Conservation (phyloP, 164 flowering plant genomes). For the Piper longum region DNA sequence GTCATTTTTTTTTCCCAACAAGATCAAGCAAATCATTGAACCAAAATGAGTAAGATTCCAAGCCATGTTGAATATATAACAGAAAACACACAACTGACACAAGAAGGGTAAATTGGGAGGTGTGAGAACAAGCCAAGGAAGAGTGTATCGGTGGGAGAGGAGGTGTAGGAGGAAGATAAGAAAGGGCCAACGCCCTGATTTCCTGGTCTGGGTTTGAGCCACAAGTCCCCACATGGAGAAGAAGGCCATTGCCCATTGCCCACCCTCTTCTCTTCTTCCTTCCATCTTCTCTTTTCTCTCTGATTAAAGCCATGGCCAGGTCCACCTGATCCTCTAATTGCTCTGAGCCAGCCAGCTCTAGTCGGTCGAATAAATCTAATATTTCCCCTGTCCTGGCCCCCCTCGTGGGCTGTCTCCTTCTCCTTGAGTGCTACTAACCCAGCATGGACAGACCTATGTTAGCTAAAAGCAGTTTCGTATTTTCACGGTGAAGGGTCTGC, state of each 20-base stretch:
- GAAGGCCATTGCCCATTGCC: background rate
- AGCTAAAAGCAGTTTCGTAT: too few species aligned
- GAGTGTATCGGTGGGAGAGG: background rate
- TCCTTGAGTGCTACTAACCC: background rate
- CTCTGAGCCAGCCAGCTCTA: background rate
- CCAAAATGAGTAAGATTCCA: too few species aligned
- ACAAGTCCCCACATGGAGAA: background rate
- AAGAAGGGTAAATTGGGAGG: background rate
- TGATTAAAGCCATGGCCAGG: background rate
- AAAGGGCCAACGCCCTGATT: conserved; percentile 2
- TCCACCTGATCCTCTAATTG: background rate
- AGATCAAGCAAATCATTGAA: too few species aligned
- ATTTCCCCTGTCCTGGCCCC: background rate
- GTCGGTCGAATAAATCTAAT: conserved; percentile 9
- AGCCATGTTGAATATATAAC: too few species aligned
- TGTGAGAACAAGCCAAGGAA: background rate
- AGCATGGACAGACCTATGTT: too few species aligned
- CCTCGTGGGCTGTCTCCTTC: conserved; percentile 11
- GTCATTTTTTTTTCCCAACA: too few species aligned
- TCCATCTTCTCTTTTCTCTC: too few species aligned
- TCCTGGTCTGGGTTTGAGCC: background rate
- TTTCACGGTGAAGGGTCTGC: too few species aligned
- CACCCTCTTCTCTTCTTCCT: background rate
- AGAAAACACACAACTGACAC: too few species aligned
- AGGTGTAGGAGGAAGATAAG: background rate